A percentile compares a stretch with the other conserved stretches of the same genome.
Conservation (phyloP, 352 stramenopile species). For the Saprolegnia parasitica region DNA sequence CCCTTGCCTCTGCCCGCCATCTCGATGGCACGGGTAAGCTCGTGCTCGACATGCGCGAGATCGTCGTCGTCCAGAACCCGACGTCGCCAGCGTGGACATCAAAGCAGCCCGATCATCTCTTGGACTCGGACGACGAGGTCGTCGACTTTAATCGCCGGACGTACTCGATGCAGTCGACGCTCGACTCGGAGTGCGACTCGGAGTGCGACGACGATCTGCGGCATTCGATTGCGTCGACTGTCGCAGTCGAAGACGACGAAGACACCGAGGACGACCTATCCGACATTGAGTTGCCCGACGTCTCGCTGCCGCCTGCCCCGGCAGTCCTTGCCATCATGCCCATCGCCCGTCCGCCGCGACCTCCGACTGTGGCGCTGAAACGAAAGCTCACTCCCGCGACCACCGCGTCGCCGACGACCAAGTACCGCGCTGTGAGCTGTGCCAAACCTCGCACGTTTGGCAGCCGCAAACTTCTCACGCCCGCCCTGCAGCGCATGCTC, state of each 20-base stretch:
- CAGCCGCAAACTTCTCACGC: background rate
- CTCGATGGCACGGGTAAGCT: background rate
- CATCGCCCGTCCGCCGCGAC: background rate
- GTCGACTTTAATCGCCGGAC: background rate
- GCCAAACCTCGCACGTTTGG: slow-evolving; percentile 27
- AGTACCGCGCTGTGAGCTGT: slow-evolving; percentile 7
- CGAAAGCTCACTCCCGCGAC: background rate
- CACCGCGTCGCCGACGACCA: background rate
- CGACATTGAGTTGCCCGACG: background rate
- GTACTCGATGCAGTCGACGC: slow-evolving; percentile 12
- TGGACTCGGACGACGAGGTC: slow-evolving; percentile 6
- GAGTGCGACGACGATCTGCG: slow-evolving; percentile 17
- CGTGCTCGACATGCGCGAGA: slow-evolving; percentile 11
- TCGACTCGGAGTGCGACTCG: slow-evolving; percentile 16
- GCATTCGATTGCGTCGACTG: slow-evolving; percentile 17
- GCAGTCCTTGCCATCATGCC: background rate
- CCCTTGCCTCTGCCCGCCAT: background rate
- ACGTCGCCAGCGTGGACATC: background rate
- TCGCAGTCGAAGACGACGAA: slow-evolving; percentile 28
- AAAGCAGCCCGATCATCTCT: background rate
- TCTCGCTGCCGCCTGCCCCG: background rate
- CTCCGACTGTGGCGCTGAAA: background rate
- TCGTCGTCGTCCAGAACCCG: slow-evolving; percentile 3
- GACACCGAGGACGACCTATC: slow-evolving; percentile 10
- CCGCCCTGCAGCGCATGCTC: slow-evolving; percentile 33